Evolutionary conservation across 495 filamentous ascomycete genomes (phyloP).

Genomic region (Pyrenopolyporus hunteri): DNA sequence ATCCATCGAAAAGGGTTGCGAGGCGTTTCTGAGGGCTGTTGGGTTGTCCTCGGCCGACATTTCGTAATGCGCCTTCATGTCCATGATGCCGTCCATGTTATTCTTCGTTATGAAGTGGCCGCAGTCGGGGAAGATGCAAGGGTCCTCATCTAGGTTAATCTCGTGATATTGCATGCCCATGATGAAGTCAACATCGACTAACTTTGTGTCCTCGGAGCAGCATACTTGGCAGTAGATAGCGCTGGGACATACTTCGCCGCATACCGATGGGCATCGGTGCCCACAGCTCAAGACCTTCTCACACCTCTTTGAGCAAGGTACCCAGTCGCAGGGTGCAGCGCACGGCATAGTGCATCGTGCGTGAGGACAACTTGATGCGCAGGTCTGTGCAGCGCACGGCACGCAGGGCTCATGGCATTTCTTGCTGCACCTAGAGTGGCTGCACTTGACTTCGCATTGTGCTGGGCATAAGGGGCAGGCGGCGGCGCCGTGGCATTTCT

Average conservation of each 20-base stretch:
- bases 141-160: conserved; percentile 63
- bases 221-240: conserved; percentile 63
- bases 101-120: conserved; percentile 68
- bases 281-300: conserved; percentile 62
- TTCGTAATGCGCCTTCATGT: conserved; percentile 63
- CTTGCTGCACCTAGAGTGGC: conserved; percentile 64
- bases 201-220: conserved; percentile 49
- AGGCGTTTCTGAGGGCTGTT: conserved; percentile 47
- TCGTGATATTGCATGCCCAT: conserved; percentile 58
- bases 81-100: conserved; percentile 72
- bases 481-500: conserved; percentile 59
- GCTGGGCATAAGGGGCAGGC: conserved; percentile 60
- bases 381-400: conserved; percentile 65
- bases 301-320: conserved; percentile 73
- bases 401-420: conserved; percentile 67
- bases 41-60: conserved; percentile 53
- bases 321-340: conserved; percentile 69
- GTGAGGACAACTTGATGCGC: conserved; percentile 65
- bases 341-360: conserved; percentile 69
- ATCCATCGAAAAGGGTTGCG: conserved; percentile 59
- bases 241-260: conserved; percentile 69
- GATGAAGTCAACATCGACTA: conserved; percentile 61
- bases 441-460: conserved; percentile 66
- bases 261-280: conserved; percentile 69
- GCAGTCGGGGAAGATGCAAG: conserved; percentile 70